Evolutionary conservation across 2,329 filamentous ascomycete species (phyloP), one percentile per base, ranked within the genome.

Genomic region (Cercospora sp.): DNA sequence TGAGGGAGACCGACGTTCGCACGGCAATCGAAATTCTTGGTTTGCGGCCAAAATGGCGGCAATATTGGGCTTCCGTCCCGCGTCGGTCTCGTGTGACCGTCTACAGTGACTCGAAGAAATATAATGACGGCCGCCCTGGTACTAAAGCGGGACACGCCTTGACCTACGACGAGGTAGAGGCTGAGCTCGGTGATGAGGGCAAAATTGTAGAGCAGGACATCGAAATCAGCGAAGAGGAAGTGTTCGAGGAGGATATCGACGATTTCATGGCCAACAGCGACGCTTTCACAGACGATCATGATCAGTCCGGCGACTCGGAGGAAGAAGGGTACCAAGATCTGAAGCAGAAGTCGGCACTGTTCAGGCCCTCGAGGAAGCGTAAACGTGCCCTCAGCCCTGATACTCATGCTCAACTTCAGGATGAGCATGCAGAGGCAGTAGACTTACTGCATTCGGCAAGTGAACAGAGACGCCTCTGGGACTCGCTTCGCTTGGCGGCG

Each of bases 11-110:
- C 63, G 87, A 89, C 75, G 86, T 90, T 0, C 76, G 77, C 37
- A 81, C 86, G 12, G 87, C 88, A 21, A 73, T 87, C 13, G 80
- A 85, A 10, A 79, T 88, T 2, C 76, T 90, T 3, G 81, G 82
- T 5, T 78, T 90, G 78, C 79, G 82, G 45, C 74, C 73, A 3
- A 78, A 85, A 66, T 78, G 79, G 6, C 77, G 78, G 21, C 76
- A 83, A 3, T 86, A 85, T 65, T 89, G 88, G 86, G 77, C 81
- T 12, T 79, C 77, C 2, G 79, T 84, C 6, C 81, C 87, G 1
- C 81, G 85, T 67, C 82, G 87, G 68, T 86, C 84, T 71, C 79
- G 80, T 8, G 72, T 90, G 4, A 75, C 82, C 13, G 84, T 90
- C 2, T 80, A 82, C 57, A 73, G 70, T 30, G 74, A 76, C 26